Conservation (phyloP, 2,329 filamentous ascomycete genomes). For the Aspergillus felis region DNA sequence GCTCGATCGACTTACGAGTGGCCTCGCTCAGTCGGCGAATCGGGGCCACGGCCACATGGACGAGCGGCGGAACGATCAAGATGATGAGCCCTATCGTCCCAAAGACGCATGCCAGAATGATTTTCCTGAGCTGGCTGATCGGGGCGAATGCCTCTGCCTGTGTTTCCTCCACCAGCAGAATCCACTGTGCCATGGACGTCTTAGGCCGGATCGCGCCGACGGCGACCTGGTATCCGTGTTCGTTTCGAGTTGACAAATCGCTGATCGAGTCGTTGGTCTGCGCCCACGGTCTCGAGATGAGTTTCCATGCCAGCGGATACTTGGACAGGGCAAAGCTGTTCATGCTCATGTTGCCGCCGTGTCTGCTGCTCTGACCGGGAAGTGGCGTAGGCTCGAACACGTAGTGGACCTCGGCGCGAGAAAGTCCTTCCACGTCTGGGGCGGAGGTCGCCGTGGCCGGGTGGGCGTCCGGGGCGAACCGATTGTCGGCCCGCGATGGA, state of each 20-base stretch:
- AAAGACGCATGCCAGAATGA: constrained; percentile 81
- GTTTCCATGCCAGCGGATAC: constrained; percentile 62
- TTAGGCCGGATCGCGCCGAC: constrained; percentile 74
- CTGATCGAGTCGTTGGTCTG: constrained; percentile 65
- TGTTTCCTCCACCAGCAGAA: constrained; percentile 73
- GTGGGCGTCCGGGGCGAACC: constrained; percentile 43
- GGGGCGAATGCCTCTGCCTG: constrained; percentile 71
- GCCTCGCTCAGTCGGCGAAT: constrained; percentile 73
- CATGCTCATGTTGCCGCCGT: constrained; percentile 29
- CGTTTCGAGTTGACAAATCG: constrained; percentile 66
- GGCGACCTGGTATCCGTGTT: constrained; percentile 65
- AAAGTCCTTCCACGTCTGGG: constrained; percentile 37
- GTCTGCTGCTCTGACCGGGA: constrained; percentile 28
- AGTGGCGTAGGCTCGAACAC: constrained; percentile 55
- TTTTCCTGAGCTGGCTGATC: constrained; percentile 69
- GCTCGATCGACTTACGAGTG: constrained; percentile 68
- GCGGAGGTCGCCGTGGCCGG: constrained; percentile 15
- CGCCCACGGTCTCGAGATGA: constrained; percentile 52
- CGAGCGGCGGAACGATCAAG: constrained; percentile 69
- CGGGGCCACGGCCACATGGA: constrained; percentile 75
- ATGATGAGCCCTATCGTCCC: constrained; percentile 71
- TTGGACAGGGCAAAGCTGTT: constrained; percentile 55
- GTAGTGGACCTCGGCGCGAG: constrained; percentile 48
- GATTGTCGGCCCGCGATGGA: constrained; percentile 63
- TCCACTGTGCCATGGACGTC: constrained; percentile 72